A percentile compares a stretch with the other conserved stretches of the same genome.
Conservation (phyloP, 2,329 filamentous ascomycete genomes). For the Talaromyces sp. region DNA sequence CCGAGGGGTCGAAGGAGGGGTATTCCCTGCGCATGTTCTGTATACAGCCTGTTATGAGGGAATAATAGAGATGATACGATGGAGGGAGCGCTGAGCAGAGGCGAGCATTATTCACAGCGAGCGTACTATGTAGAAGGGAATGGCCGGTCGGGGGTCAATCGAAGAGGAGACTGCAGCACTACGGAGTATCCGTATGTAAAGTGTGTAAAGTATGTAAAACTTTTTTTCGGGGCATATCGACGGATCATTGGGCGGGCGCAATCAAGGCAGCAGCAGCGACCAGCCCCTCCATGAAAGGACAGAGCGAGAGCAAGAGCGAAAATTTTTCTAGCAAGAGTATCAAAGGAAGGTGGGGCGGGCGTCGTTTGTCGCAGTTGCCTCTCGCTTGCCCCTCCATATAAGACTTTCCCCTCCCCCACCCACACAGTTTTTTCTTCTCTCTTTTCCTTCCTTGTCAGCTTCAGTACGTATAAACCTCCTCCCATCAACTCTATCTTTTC, state of each 20-base stretch:
- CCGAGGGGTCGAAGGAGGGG: conserved; percentile 2
- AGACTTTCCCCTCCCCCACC: conserved; percentile 44
- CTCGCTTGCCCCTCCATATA: conserved; percentile 48
- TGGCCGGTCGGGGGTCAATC: background rate
- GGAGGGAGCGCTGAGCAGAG: background rate
- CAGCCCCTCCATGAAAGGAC: conserved; percentile 17
- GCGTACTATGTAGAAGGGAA: background rate
- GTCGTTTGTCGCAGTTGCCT: conserved; percentile 31
- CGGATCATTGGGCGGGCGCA: background rate
- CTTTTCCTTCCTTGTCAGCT: conserved; percentile 40
- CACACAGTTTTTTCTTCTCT: conserved; percentile 36
- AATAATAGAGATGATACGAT: too few species aligned
- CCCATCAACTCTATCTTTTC: conserved; percentile 20
- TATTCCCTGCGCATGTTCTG: background rate
- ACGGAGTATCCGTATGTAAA: too few species aligned
- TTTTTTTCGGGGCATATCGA: background rate
- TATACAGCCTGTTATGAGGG: background rate
- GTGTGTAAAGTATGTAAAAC: background rate
- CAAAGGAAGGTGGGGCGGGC: conserved; percentile 21
- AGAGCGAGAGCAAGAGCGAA: conserved; percentile 17
- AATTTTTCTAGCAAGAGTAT: background rate
- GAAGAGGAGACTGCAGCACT: background rate
- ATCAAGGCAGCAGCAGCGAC: background rate
- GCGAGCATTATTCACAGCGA: background rate
- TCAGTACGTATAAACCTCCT: conserved; percentile 44